Evolutionary conservation across 75 land plant genomes (phyloP), one percentile per base, ranked within the genome.

Genomic region (Pinus taeda): DNA sequence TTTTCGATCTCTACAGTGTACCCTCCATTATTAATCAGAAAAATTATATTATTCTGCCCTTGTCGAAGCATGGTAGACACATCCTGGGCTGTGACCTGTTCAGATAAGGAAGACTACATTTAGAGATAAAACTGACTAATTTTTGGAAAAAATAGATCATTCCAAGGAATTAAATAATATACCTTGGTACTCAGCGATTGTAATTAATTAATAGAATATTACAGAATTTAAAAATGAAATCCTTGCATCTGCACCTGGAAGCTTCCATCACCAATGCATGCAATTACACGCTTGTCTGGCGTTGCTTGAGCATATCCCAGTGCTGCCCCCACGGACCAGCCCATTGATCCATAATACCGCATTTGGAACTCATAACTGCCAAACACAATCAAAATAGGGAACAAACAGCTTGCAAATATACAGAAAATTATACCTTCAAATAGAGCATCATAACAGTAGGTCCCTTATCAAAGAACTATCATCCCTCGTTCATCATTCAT

Each of bases 241-340:
- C 62, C 9, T 20, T 60, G 62, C 20, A 60, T 20, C 21, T 49
- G 90, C 92, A 86, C 89, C 81, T 93, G 91, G 60, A 87, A 87
- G 57, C 88, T 87, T 56, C 89, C 89, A 74, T 87, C 89, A 57
- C 89, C 89, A 64, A 87, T 87, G 73, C 89, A 87, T 12, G 88
- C 74, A 56, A 85, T 85, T 17, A 85, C 84, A 36, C 87, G 83
- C 71, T 69, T 85, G 4, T 81, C 57, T 64, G 75, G 79, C 8
- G 53, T 57, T 21, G 83, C 75, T 74, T 82, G 87, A 14, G 87
- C 78, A 75, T 81, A 85, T 20, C 89, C 89, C 20, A 87, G 60
- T 60, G 79, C 60, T 9, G 89, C 89, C 14, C 89, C 89, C 45
- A 87, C 89, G 22, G 88, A 85, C 89, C 89, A 87, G 57, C 89